phyloP scores from a whole-genome alignment of 2,329 filamentous ascomycete species.

The Rutstroemia sp. region DNA sequence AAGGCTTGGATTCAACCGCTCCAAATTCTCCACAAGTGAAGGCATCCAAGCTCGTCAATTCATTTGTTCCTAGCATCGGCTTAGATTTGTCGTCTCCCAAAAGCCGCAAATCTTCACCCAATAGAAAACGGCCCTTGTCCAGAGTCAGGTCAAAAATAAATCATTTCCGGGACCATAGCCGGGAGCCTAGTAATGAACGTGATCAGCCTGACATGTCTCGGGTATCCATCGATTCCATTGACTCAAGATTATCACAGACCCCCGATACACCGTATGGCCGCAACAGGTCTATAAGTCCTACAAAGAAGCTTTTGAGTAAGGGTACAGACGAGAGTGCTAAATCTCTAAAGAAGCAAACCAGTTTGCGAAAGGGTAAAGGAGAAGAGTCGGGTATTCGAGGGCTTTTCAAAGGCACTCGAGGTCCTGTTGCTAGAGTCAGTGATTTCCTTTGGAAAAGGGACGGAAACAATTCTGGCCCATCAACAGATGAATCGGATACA shows the following conservation, averaged over 20 bases:
- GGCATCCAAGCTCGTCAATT: constrained; percentile 19
- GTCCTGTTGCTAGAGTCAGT: constrained; percentile 54
- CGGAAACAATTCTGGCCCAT: constrained; percentile 35
- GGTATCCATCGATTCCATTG: constrained; percentile 3
- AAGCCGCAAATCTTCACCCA: constrained; percentile 58
- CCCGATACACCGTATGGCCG: constrained; percentile 15
- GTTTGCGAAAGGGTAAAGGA: constrained; percentile 36
- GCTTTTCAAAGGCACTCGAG: constrained; percentile 70
- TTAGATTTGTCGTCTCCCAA: constrained; percentile 55
- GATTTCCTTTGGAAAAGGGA: constrained; percentile 55
- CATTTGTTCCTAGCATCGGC: constrained; percentile 46
- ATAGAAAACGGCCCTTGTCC: constrained; percentile 45
- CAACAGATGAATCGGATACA: constrained; percentile 40
- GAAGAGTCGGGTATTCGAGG: constrained; percentile 55
- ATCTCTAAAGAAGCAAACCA: constrained; percentile 41
- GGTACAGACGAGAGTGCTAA: constrained; percentile 41
- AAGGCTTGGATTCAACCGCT: constrained; percentile 38
- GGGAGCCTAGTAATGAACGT: constrained; percentile 44
- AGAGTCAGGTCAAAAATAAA: constrained; percentile 34
- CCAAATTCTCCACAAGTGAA: constrained; percentile 26
- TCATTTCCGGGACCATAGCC: constrained; percentile 29
- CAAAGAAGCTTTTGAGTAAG: constrained; percentile 31
- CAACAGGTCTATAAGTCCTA: constrained; percentile 32
- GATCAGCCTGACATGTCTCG: constrained; percentile 12
- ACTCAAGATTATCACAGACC: constrained; percentile 17